phyloP scores from a whole-genome alignment of 139 green algal species.

The Haematococcus sp. region DNA sequence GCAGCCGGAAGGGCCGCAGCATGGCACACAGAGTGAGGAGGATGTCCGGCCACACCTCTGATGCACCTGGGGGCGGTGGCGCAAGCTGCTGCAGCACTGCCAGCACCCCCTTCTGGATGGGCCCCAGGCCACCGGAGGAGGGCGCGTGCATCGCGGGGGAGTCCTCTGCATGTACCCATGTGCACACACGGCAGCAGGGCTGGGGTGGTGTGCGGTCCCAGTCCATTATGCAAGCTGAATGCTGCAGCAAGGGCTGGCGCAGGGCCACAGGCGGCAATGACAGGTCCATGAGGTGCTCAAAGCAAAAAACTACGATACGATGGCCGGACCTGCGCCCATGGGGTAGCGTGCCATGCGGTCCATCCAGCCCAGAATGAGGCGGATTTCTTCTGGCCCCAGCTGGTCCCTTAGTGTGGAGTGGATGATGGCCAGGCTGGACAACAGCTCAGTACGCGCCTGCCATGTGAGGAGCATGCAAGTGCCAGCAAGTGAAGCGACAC shows the following conservation, averaged over 20 bases:
- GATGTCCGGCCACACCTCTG: conserved; percentile 28
- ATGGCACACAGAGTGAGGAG: conserved; percentile 34
- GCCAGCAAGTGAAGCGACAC: conserved; percentile 38
- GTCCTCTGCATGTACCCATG: conserved; percentile 67
- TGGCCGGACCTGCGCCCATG: conserved; percentile 23
- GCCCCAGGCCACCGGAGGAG: conserved; percentile 48
- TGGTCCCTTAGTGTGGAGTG: background rate
- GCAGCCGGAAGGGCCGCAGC: conserved; percentile 37
- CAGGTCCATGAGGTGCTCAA: too few relatives aligned
- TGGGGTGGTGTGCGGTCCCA: too few relatives aligned
- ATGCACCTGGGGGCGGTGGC: conserved; percentile 39
- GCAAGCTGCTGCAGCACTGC: conserved; percentile 51
- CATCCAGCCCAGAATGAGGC: conserved; percentile 54
- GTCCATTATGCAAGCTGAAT: too few relatives aligned
- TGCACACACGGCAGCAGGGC: too few relatives aligned
- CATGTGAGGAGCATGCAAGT: conserved; percentile 52
- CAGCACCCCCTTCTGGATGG: conserved; percentile 74
- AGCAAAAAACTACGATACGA: too few relatives aligned
- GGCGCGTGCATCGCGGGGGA: conserved; percentile 10
- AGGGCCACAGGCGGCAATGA: too few relatives aligned
- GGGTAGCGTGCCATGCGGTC: conserved; percentile 68
- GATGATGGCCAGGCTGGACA: conserved; percentile 36
- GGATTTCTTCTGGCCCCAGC: conserved; percentile 30
- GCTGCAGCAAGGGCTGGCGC: too few relatives aligned
- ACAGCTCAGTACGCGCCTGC: conserved; percentile 48